Evolutionary conservation across 208 protist genomes (phyloP), one percentile per base, ranked within the genome.

Genomic region (Acanthamoeba quina): DNA sequence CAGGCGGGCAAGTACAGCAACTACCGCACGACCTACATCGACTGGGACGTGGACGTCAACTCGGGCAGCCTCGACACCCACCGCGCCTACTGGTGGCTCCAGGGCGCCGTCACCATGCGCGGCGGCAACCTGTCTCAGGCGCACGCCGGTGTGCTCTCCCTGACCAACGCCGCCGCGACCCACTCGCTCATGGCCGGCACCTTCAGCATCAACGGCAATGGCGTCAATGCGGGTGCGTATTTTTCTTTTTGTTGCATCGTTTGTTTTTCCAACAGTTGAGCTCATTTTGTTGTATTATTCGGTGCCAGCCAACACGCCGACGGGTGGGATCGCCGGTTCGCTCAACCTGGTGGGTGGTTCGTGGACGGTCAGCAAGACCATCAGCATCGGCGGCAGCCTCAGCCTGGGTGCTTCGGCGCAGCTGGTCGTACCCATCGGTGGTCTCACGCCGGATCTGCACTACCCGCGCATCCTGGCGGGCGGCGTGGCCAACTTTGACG

Each of bases 11-110:
- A 92, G 68, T 56, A 78, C 64, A 37, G 17, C 64, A 92, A 92
- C 86, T 92, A 92, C 86, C 86, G 86, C 86, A 92, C 86, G 60
- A 62, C 76, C 31, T 76, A 92, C 86, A 31, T 92, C 47, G 60
- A 76, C 64, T 92, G 86, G 86, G 49, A 76, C 68, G 41, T 92
- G 31, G 86, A 92, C 68, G 62, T 92, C 68, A 78, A 92, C 86
- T 60, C 24, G 62, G 86, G 86, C 60, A 15, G 6, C 68, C 66
- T n/a, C 41, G 86, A 92, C n/a, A 54, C 86, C 68, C 64, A 78
- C 44, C 56, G 86, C 15, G 19, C 86, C 52, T 76, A 44, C 68
- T 92, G 86, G 86, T 92, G 86, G 86, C 60, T 76, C 3, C 19
- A 70, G 24, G 64, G 86, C 26, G 47, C n/a, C n/a, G 29, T 92